Evolutionary conservation across 2,329 filamentous ascomycete species (phyloP), one percentile per base, ranked within the genome.

Genomic region (Scytalidium lignicola): DNA sequence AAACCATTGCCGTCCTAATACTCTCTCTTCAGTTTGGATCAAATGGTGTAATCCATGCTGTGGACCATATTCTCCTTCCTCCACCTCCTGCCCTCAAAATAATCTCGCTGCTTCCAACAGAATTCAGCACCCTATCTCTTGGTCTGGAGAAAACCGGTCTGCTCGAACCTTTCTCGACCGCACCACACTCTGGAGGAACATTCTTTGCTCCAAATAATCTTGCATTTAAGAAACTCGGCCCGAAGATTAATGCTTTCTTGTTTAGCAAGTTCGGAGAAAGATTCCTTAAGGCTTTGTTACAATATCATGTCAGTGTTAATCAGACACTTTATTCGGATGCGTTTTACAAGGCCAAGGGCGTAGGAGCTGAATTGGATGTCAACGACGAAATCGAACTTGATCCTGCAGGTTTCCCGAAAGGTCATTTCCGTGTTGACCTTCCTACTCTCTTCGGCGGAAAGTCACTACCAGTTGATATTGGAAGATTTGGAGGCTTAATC

Each of bases 271-370:
- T 75, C 46, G 91, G 91, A 1, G 73, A 78, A 55, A 84, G 84
- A 65, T 95, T 89, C 64, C 78, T 96, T 17, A 82, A 79, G 56
- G 88, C 88, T 0, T 71, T 96, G 42, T 73, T 95, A 15, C 74
- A 88, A 70, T 95, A 95, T 64, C 87, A 92, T 61, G 76, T 91
- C 44, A 85, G 86, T 1, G 76, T 82, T 40, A 81, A 88, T 60
- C 76, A 83, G 51, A 91, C 87, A 0, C 70, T 95, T 0, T 96
- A 96, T 73, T 88, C 85, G 5, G 91, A 96, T 62, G 86, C 84
- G 4, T 88, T 85, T 63, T 93, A 90, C 70, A 75, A 76, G 44
- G 61, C 69, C 8, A 70, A 71, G 19, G 51, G 61, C 10, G 28
- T 43, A 7, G 53, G 58, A 4, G 46, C 55, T 10, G 53, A 62